Evolutionary conservation across 495 filamentous ascomycete genomes (phyloP), one percentile per base, ranked within the genome.

Genomic region (Tuber indicum): DNA sequence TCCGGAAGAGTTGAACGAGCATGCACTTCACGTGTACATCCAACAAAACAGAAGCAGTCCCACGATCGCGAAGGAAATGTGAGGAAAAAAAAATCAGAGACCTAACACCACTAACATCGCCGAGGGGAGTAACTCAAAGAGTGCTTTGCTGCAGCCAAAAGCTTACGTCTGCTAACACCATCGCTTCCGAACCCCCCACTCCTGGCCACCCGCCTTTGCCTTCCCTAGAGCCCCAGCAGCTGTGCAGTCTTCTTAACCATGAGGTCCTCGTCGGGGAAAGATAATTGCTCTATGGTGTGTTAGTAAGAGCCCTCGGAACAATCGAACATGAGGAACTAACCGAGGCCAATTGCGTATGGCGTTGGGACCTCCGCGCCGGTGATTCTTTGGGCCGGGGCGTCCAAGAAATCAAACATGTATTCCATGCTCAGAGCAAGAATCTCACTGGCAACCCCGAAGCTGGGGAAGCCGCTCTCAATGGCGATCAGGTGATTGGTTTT

Each of bases 341-440:
- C 78, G 72, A 83, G 75, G 45, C 82, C 82, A 71, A 76, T 72
- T 71, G 94, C 93, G 85, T 98, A 98, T 72, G 95, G 94, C 70
- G 94, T 97, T 75, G 94, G 95, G 19, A 98, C 96, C 85, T 98
- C 95, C 76, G 96, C 95, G 86, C 95, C 96, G 75, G 93, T 97
- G 81, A 98, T 90, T 85, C 95, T 90, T 84, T 95, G 91, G 76
- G 94, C 96, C 62, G 96, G 96, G 79, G 93, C 92, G 78, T 97
- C 91, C 78, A 99, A 90, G 88, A 96, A 97, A 87, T 98, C 96
- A 85, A 98, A 99, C 76, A 90, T 95, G 85, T 98, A 98, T 86
- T 99, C 96, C 92, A 96, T 96, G 75, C 93, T 91, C 62, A 97
- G 87, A 71, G 96, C 96, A 52, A 99, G 88, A 82, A 99, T 92